Base-by-base conservation (phyloP, 805 yeast genomes). In the Dipodascus albidus region DNA sequence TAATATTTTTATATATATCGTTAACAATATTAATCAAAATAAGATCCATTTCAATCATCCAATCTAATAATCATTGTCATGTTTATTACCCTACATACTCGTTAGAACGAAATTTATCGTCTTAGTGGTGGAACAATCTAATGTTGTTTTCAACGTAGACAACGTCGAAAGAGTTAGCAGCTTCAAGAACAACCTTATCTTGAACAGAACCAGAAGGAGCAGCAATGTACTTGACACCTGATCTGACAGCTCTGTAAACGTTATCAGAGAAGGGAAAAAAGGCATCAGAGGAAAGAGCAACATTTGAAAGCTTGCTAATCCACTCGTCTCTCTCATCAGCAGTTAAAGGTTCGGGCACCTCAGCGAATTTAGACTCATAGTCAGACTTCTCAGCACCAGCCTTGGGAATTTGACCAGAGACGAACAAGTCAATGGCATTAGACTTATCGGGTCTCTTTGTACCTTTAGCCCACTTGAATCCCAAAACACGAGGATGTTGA, bases 231-330 rank as follows among this genome's bases (percentile, higher is more conserved):
- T 87, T 88, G 63, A 90, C 99, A 70, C 99, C 99, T 19, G 95
- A 85, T 77, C 87, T 82, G 52, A 83, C 96, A 59, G 98, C 98
- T 71, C 99, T 83, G 81, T 91, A 89, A 62, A 93, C 96, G 68
- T 93, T 93, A 72, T 93, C 99, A 60, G 98, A 93, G 93, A 93
- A 93, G 73, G 99, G 99, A 95, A 93, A 93, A 82, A 93, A 93
- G 24, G 99, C 99, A 69, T 93, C 99, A 2, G 97, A 89, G 17
- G 96, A 85, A 62, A 90, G 77, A 11, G 98, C 89, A 54, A 93
- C 99, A 63, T 87, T 82, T 55, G 75, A 80, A 70, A 89, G 78
- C 74, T 89, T 81, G 57, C 73, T 63, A 60, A 85, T 72, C 98
- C 98, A 93, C 64, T 86, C 96, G 59, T 75, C 74, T 73, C 91